Percentiles rank a stretch among this genome's conserved stretches.
These are phyloP conservation scores for Coleophoma cylindrospora DNA, from an alignment of 2,329 filamentous ascomycete genomes.

Conservation along the genomic window DNA sequence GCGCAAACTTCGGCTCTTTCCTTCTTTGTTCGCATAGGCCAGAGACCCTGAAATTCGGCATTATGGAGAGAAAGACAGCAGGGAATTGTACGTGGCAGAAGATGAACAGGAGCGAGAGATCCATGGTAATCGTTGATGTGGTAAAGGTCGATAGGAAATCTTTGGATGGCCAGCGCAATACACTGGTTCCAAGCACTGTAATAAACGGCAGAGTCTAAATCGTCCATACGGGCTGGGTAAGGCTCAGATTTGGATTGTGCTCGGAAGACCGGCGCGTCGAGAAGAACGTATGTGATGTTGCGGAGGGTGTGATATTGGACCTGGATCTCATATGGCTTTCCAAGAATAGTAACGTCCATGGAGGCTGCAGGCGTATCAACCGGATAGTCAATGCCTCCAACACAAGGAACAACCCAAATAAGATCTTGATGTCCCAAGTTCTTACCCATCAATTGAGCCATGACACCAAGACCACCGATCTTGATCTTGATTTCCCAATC, in stretches of 20 bases:
- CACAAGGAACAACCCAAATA: slow-evolving; percentile 57
- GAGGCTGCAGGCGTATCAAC: slow-evolving; percentile 50
- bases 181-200: slow-evolving; percentile 68
- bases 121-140: slow-evolving; percentile 64
- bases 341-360: slow-evolving; percentile 57
- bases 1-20: slow-evolving; percentile 58
- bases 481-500: slow-evolving; percentile 67
- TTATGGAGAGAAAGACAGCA: slow-evolving; percentile 62
- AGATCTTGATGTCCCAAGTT: slow-evolving; percentile 58
- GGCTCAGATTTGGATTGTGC: slow-evolving; percentile 56
- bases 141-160: slow-evolving; percentile 59
- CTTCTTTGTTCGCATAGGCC: slow-evolving; percentile 57
- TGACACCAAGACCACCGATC: slow-evolving; percentile 63
- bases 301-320: slow-evolving; percentile 57
- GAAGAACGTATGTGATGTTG: slow-evolving; percentile 63
- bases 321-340: slow-evolving; percentile 52
- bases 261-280: slow-evolving; percentile 54
- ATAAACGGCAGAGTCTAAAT: slow-evolving; percentile 60
- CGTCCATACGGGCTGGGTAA: slow-evolving; percentile 63
- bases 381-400: slow-evolving; percentile 59
- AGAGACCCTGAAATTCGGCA: slow-evolving; percentile 63
- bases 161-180: slow-evolving; percentile 55
- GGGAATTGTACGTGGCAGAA: slow-evolving; percentile 53
- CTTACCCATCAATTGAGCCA: slow-evolving; percentile 62
- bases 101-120: slow-evolving; percentile 56